Evolutionary conservation across 352 stramenopile genomes (phyloP).

Genomic region (Phytophthora tentaculata): DNA sequence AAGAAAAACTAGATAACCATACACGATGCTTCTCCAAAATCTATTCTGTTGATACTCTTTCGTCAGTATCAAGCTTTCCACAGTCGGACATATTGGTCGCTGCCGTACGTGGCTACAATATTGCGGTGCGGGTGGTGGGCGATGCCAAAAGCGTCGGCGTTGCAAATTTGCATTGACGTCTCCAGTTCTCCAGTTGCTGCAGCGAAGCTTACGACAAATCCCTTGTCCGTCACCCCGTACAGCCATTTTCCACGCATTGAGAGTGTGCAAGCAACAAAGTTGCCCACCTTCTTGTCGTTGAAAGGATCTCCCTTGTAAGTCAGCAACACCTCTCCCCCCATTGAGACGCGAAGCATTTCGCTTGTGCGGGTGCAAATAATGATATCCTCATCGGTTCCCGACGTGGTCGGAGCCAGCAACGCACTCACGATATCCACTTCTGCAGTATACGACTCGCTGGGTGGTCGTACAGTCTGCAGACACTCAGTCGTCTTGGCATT

Average conservation of each 20-base stretch:
- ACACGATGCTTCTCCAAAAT: constrained; percentile 13
- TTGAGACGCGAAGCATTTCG: constrained; percentile 83
- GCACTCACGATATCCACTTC: constrained; percentile 87
- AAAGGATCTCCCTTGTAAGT: constrained; percentile 74
- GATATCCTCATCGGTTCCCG: constrained; percentile 64
- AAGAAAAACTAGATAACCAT: constrained; percentile 47
- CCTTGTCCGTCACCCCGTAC: constrained; percentile 89
- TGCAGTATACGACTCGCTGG: constrained; percentile 46
- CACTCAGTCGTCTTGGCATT: constrained; percentile 85
- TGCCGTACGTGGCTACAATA: constrained; percentile 88
- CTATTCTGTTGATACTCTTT: not conserved
- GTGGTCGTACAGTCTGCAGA: constrained; percentile 75
- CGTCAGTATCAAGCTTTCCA: constrained; percentile 65
- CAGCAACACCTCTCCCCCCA: constrained; percentile 61
- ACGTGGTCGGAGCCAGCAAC: constrained; percentile 58
- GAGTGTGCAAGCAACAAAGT: constrained; percentile 89
- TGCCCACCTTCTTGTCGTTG: constrained; percentile 65
- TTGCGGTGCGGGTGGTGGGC: constrained; percentile 91
- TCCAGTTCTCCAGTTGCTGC: constrained; percentile 66
- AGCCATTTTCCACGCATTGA: constrained; percentile 87
- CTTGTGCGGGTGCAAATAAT: constrained; percentile 87
- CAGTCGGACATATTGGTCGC: constrained; percentile 82
- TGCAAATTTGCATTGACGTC: constrained; percentile 82
- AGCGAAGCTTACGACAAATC: constrained; percentile 79
- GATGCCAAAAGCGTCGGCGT: constrained; percentile 81